phyloP scores from a whole-genome alignment of 306 rosid genomes.

The Corylus avellana region DNA sequence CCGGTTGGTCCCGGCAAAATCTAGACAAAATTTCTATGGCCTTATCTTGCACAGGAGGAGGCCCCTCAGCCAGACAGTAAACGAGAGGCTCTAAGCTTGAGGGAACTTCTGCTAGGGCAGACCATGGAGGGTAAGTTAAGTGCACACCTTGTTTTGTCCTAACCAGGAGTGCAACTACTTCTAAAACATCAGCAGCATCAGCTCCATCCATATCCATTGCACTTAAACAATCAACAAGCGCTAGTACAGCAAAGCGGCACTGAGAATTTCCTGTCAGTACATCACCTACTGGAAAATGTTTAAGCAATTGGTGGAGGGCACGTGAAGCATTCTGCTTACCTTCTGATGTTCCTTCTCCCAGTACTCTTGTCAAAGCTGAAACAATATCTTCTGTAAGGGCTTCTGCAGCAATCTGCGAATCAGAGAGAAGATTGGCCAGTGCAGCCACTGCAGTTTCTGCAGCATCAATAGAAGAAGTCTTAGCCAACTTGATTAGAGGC shows the following conservation, averaged over 20 bases:
- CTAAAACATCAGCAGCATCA: constrained; percentile 82
- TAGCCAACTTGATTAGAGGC: constrained; percentile 87
- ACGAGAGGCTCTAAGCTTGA: constrained; percentile 73
- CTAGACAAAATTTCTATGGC: constrained; percentile 85
- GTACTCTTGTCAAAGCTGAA: constrained; percentile 76
- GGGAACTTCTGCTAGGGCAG: constrained; percentile 68
- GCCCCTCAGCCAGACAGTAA: constrained; percentile 82
- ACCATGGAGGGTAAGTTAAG: constrained; percentile 57
- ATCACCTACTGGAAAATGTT: constrained; percentile 73
- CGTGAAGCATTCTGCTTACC: constrained; percentile 89
- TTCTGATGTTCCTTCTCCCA: constrained; percentile 77
- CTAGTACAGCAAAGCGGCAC: constrained; percentile 69
- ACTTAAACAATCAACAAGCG: constrained; percentile 73
- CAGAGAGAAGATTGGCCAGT: constrained; percentile 88
- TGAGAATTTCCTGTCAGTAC: constrained; percentile 75
- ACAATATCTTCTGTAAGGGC: constrained; percentile 79
- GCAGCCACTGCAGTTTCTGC: constrained; percentile 96
- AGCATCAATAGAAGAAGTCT: constrained; percentile 81
- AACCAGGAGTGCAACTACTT: constrained; percentile 70
- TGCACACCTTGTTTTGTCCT: constrained; percentile 69
- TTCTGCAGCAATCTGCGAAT: constrained; percentile 77
- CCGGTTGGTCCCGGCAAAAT: constrained; percentile 76
- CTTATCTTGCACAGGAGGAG: constrained; percentile 76
- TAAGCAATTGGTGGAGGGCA: constrained; percentile 83
- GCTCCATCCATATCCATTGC: constrained; percentile 58